Evolutionary conservation across 139 green algal species (phyloP).

Genomic region (Chlamydomonas eustigma): DNA sequence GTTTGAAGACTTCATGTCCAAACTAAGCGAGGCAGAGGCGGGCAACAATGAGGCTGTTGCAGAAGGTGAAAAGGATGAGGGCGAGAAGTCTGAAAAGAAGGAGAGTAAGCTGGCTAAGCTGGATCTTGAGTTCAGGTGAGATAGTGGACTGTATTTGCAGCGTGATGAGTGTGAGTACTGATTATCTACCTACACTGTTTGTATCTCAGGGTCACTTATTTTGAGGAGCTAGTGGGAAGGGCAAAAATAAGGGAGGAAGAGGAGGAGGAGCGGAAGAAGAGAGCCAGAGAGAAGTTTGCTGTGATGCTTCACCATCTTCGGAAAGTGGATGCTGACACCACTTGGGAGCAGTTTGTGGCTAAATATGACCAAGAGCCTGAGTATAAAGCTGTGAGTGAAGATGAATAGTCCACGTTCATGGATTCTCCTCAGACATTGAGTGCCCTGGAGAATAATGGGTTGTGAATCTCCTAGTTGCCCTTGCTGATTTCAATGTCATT

Average conservation of each 20-base stretch:
- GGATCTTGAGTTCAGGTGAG: background rate
- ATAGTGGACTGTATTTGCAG: no score
- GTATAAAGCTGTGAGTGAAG: conserved; percentile 41
- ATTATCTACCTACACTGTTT: no score
- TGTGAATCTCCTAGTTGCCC: no score
- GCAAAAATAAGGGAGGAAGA: conserved; percentile 5
- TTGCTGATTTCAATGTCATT: no score
- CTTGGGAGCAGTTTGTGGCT: conserved; percentile 38
- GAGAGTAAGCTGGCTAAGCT: background rate
- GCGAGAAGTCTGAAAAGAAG: background rate
- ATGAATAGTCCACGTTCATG: no score
- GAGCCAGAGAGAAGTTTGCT: conserved; percentile 32
- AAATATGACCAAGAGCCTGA: conserved; percentile 28
- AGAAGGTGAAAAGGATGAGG: background rate
- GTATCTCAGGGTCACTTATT: conserved; percentile 16
- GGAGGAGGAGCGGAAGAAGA: conserved; percentile 7
- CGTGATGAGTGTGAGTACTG: no score
- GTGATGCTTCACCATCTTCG: conserved; percentile 34
- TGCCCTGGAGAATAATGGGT: no score
- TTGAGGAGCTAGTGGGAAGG: conserved; percentile 32
- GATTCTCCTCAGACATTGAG: no score
- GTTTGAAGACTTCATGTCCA: background rate
- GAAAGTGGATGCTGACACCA: conserved; percentile 20
- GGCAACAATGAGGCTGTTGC: background rate
- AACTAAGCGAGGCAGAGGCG: background rate